Conservation (phyloP, 805 yeast species). For the Groenewaldozyma tartarivorans region DNA sequence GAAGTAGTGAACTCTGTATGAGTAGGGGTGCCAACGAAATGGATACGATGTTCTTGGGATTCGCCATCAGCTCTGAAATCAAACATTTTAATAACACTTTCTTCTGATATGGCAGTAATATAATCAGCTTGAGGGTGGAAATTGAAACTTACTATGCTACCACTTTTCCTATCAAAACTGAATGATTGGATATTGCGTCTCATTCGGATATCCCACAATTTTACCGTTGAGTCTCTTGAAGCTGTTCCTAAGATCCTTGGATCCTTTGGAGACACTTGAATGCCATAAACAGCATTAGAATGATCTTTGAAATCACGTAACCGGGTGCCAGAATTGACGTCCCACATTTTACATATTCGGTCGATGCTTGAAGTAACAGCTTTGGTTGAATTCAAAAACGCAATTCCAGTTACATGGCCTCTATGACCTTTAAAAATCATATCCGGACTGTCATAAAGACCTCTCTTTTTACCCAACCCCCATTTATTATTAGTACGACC, state of each 20-base stretch:
- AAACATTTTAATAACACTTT: slow-evolving; percentile 57
- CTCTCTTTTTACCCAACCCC: background rate
- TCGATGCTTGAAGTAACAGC: slow-evolving; percentile 75
- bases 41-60: background rate
- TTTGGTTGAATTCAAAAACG: slow-evolving; percentile 48
- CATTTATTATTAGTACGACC: background rate
- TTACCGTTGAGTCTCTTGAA: slow-evolving; percentile 59
- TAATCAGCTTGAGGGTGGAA: slow-evolving; percentile 65
- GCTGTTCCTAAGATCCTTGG: slow-evolving; percentile 57
- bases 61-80: slow-evolving; percentile 68
- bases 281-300: slow-evolving; percentile 39
- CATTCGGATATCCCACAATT: slow-evolving; percentile 69
- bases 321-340: slow-evolving; percentile 49
- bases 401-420: slow-evolving; percentile 70
- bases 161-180: slow-evolving; percentile 27
- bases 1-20: slow-evolving; percentile 65
- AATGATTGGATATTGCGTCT: slow-evolving; percentile 30
- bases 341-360: slow-evolving; percentile 74
- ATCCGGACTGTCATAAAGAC: slow-evolving; percentile 29
- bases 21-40: slow-evolving; percentile 18
- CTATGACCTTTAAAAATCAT: slow-evolving; percentile 68
- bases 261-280: slow-evolving; percentile 55
- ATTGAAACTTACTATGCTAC: background rate
- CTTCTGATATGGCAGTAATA: slow-evolving; percentile 71
- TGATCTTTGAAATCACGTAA: slow-evolving; percentile 30